Evolutionary conservation across 2,329 filamentous ascomycete genomes (phyloP).

Genomic region (Cadophora malorum): DNA sequence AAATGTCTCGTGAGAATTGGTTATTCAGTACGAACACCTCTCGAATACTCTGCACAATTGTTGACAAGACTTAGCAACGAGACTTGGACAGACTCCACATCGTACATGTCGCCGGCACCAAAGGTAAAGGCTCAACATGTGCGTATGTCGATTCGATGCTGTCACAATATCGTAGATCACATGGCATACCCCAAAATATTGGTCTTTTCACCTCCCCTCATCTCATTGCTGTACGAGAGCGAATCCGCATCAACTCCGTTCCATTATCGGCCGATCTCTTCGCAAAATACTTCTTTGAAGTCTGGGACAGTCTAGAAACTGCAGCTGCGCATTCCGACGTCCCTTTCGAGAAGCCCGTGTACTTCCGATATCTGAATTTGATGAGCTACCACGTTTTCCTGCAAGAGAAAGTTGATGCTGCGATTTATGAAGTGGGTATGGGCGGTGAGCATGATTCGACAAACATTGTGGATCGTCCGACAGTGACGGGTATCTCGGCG

Average conservation of each 20-base stretch:
- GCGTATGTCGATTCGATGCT: slow-evolving; percentile 71
- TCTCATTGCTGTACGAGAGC: slow-evolving; percentile 69
- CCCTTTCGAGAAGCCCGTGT: slow-evolving; percentile 53
- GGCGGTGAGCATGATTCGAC: slow-evolving; percentile 74
- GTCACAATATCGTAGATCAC: slow-evolving; percentile 52
- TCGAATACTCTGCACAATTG: neutral
- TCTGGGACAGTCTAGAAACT: slow-evolving; percentile 63
- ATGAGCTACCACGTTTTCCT: slow-evolving; percentile 72
- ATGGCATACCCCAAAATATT: slow-evolving; percentile 46
- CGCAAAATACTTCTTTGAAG: slow-evolving; percentile 70
- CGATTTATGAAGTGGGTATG: slow-evolving; percentile 71
- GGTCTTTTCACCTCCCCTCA: slow-evolving; percentile 75
- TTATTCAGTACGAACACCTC: slow-evolving; percentile 60
- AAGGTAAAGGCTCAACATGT: slow-evolving; percentile 77
- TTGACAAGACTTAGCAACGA: slow-evolving; percentile 28
- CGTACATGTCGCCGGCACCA: slow-evolving; percentile 76
- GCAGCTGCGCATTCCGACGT: slow-evolving; percentile 45
- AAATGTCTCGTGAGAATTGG: slow-evolving; percentile 79
- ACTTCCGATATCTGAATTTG: slow-evolving; percentile 69
- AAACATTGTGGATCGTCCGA: slow-evolving; percentile 65
- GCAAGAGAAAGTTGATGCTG: slow-evolving; percentile 64
- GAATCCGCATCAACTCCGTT: slow-evolving; percentile 65
- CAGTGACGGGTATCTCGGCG: slow-evolving; percentile 67
- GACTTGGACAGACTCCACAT: slow-evolving; percentile 65
- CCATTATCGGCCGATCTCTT: slow-evolving; percentile 66